Evolutionary conservation across 106 monocot species (phyloP), one percentile per base, ranked within the genome.

Genomic region (Cymbidium sinense): DNA sequence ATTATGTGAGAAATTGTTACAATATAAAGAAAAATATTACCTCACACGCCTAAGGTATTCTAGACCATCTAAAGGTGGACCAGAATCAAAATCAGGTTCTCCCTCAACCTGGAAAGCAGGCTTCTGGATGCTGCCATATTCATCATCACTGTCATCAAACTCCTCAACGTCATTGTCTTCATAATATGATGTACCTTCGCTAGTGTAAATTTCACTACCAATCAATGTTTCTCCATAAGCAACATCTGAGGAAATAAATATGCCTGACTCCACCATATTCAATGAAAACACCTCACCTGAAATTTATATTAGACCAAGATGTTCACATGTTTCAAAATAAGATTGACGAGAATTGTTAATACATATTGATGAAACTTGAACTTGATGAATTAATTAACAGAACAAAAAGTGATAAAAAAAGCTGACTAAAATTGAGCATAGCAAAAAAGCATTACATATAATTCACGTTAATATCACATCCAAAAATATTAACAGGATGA

Each of bases 41-140:
- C 99, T 95, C 84, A 95, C 99, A 87, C 92, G 94, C 52, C 99
- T 77, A 50, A 99, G 92, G 77, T 91, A 99, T 75, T 99, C 99
- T 7, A 89, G 81, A 34, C 99, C 99, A 90, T 99, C 95, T 33
- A 83, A 82, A 72, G 98, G 98, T 30, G 94, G 89, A 33, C 99
- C 99, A 77, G 94, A 99, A 19, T 92, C 99, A 79, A 94, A 95
- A 90, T 99, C 89, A 43, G 99, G 99, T 73, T 99, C 99, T 61
- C 95, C 99, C 73, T 90, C 89, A 62, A 99, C 87, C 5, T 73
- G 19, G 84, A 99, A 95, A 8, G 99, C 99, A 82, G 84, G 90
- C 78, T 74, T 88, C 75, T 87, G 85, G 50, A 95, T 92, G 70
- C 86, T 91, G 3, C 70, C 79, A 77, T 84, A 78, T 44, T 89